phyloP scores from a whole-genome alignment of 2,329 filamentous ascomycete species.

The Alternaria sp. region DNA sequence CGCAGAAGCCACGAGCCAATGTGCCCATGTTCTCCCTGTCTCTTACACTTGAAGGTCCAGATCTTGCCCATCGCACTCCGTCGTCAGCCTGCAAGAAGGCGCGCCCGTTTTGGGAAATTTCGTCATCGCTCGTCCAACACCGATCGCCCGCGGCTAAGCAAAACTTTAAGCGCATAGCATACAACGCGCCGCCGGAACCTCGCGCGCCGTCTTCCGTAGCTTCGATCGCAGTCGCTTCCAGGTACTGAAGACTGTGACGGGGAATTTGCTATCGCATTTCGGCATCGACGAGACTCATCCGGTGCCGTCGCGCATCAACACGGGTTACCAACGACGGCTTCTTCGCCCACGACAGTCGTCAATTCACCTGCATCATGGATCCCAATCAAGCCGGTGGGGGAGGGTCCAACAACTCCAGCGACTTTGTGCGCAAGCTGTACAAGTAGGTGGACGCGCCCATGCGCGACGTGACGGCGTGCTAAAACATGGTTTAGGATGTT shows the following conservation, averaged over 20 bases:
- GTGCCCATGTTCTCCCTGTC: constrained; percentile 33
- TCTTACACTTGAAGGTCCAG: constrained; percentile 36
- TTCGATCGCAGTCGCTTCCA: constrained; percentile 5
- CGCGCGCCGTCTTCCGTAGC: constrained; percentile 22
- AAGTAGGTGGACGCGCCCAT: constrained; percentile 69
- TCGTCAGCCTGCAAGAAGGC: constrained; percentile 26
- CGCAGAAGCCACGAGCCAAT: constrained; percentile 32
- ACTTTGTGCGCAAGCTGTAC: constrained; percentile 98
- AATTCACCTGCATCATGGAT: constrained; percentile 39
- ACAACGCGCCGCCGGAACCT: constrained; percentile 21
- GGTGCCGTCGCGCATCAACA: constrained; percentile 17
- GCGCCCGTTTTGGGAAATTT: constrained; percentile 31
- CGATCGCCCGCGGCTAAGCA: constrained; percentile 24
- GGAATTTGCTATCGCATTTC: background rate
- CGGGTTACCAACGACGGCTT: constrained; percentile 7
- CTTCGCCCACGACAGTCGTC: background rate
- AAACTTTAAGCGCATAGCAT: constrained; percentile 14
- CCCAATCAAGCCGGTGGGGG: constrained; percentile 42
- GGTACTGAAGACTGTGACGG: constrained; percentile 7
- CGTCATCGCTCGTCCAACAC: constrained; percentile 31
- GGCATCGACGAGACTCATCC: background rate
- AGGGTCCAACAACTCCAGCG: constrained; percentile 83
- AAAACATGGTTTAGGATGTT: constrained; percentile 75
- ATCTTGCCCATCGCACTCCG: constrained; percentile 30
- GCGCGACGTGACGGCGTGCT: constrained; percentile 29